These are phyloP conservation scores for Bipolaris cookei DNA, from an alignment of 2,329 filamentous ascomycete species.

Conservation along the genomic window DNA sequence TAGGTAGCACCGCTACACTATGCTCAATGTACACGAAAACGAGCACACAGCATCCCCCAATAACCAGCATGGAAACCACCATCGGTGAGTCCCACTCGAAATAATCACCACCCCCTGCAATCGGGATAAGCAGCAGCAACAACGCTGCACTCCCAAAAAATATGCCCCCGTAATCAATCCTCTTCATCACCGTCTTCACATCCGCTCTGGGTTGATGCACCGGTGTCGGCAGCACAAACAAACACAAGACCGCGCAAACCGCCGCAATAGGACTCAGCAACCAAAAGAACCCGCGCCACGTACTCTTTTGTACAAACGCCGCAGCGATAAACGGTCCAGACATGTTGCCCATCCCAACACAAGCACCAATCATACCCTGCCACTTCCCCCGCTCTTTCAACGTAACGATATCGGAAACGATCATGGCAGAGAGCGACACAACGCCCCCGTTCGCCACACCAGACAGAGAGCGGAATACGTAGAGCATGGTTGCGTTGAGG, in stretches of 20 bases:
- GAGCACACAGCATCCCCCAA: slow-evolving; percentile 56
- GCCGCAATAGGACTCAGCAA: slow-evolving; percentile 26
- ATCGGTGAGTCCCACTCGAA: slow-evolving; percentile 63
- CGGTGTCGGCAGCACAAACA: slow-evolving; percentile 43
- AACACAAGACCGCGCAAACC: slow-evolving; percentile 18
- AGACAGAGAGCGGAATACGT: slow-evolving; percentile 63
- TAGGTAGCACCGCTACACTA: slow-evolving; percentile 62
- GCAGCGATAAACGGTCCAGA: slow-evolving; percentile 36
- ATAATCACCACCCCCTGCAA: slow-evolving; percentile 66
- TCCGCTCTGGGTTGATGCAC: slow-evolving; percentile 57
- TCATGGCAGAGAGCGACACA: slow-evolving; percentile 49
- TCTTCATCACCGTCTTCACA: slow-evolving; percentile 53
- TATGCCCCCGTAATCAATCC: slow-evolving; percentile 66
- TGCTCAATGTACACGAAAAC: slow-evolving; percentile 63
- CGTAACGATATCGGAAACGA: slow-evolving; percentile 47
- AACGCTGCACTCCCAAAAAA: slow-evolving; percentile 62
- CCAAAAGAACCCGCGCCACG: slow-evolving; percentile 35
- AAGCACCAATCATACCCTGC: slow-evolving; percentile 43
- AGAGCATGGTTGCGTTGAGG: slow-evolving; percentile 63
- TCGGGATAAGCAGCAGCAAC: slow-evolving; percentile 67
- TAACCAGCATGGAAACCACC: slow-evolving; percentile 64
- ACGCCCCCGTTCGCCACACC: slow-evolving; percentile 69
- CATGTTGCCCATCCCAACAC: slow-evolving; percentile 34
- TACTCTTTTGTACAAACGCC: slow-evolving; percentile 25
- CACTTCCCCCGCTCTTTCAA: slow-evolving; percentile 48